Base-by-base conservation (phyloP, 1,139 yeast species). In the Debaryomycetaceae sp. region DNA sequence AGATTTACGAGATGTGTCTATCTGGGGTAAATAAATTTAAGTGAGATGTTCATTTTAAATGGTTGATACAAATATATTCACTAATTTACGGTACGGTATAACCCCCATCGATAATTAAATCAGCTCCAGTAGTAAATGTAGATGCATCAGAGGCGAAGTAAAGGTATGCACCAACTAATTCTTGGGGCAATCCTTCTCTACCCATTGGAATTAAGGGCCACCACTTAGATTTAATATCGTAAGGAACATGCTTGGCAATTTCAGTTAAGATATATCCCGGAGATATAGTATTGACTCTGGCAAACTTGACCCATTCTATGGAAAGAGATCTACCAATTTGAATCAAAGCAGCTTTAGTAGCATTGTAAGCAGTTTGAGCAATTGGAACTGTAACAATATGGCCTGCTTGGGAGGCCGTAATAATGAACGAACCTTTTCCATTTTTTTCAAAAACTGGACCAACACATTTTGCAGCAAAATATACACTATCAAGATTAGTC, bases 351-450 rank as follows among this genome's bases (percentile, higher is more conserved):
- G 95, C 94, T 67, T 87, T 87, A 50, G 92, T 81, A 63, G 87
- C 83, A 65, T 87, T 87, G 70, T 87, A 87, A 17, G 91, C 89
- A 37, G 87, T 81, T 64, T 87, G 95, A 41, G 83, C 79, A 61
- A 87, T 94, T 11, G 95, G 95, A 47, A 80, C 79, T 62, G 87
- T 87, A 48, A 85, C 91, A 53, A 87, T 83, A 48, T 78, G 78
- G 30, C 92, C 95, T 17, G 92, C 83, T 92, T 87, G 87, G 41
- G 94, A 84, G 5, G 92, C 94, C 41, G 89, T 80, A 58, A 87
- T 70, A 47, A 86, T 80, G 46, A 84, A 70, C 6, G 92, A 83
- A 17, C 89, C 95, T 47, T 70, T 67, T 15, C 85, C 83, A 47
- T 84, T 79, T 49, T 67, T 79, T 64, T 79, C 77, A 73, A 89